These are phyloP conservation scores for Pyrus hybrid DNA, from an alignment of 331 rosid species.

Conservation along the genomic window DNA sequence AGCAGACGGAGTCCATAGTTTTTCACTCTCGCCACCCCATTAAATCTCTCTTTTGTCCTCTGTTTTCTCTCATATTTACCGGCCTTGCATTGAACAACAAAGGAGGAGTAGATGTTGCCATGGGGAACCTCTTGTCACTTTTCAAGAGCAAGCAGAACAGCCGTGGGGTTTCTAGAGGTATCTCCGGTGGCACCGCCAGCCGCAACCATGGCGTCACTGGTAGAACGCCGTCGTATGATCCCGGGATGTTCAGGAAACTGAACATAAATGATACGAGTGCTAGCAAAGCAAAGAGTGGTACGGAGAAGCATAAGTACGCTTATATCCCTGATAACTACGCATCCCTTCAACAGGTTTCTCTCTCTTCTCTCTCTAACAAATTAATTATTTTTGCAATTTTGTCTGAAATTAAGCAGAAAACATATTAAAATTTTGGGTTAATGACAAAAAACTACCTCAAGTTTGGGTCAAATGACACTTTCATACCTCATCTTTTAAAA, in stretches of 20 bases:
- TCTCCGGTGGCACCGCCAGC: not conserved
- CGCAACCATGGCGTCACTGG: not conserved
- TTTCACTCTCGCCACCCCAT: not conserved
- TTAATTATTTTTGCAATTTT: not conserved
- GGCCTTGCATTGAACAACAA: not conserved
- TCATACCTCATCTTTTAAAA: too few relatives aligned
- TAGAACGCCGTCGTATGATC: not conserved
- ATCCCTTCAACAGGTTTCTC: constrained; percentile 52
- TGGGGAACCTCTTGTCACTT: constrained; percentile 7
- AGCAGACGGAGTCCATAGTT: not conserved
- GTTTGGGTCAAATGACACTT: too few relatives aligned
- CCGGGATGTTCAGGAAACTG: not conserved
- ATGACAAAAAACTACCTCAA: too few relatives aligned
- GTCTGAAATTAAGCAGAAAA: not conserved
- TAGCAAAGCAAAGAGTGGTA: not conserved
- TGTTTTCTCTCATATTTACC: not conserved
- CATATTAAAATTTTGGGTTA: not conserved
- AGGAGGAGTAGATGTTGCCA: not conserved
- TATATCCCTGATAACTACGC: constrained; percentile 49
- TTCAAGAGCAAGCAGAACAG: not conserved
- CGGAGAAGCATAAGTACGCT: constrained; percentile 45
- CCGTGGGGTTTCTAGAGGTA: not conserved
- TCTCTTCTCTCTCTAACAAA: not conserved
- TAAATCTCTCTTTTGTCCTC: not conserved
- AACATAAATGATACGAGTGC: not conserved